Percentiles rank a stretch among this genome's conserved stretches.
Conservation (phyloP, 2,329 filamentous ascomycete species). For the Aspergillus fructus region DNA sequence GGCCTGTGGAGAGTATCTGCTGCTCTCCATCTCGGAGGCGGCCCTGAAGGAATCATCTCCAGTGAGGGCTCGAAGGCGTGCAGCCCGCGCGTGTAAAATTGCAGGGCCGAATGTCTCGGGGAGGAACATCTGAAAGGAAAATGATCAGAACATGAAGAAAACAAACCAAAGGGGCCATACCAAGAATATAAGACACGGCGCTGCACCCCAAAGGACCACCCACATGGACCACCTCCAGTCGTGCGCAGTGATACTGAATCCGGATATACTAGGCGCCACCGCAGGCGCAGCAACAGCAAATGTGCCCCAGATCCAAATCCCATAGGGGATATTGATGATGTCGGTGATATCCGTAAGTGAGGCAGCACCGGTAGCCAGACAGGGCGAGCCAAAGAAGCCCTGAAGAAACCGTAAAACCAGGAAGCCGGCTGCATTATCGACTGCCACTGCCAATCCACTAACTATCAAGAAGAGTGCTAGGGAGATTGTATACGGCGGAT, state of each 20-base stretch:
- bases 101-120: too few relatives aligned
- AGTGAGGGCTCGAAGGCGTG: conserved; percentile 50
- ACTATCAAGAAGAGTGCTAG: background rate
- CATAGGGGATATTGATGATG: conserved; percentile 59
- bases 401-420: conserved; percentile 54
- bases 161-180: too few relatives aligned
- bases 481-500: background rate
- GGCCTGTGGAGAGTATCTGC: background rate
- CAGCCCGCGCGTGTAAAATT: too few relatives aligned
- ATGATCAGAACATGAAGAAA: too few relatives aligned
- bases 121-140: too few relatives aligned
- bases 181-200: too few relatives aligned
- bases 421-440: conserved; percentile 27
- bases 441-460: background rate
- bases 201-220: too few relatives aligned
- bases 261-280: background rate
- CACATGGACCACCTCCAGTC: too few relatives aligned
- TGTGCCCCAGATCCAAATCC: conserved; percentile 52
- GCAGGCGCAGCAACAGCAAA: conserved; percentile 24
- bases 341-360: conserved; percentile 39
- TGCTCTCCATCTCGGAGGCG: conserved; percentile 56
- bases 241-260: too few relatives aligned
- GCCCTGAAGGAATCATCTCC: conserved; percentile 53
- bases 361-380: conserved; percentile 47
- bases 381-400: conserved; percentile 44